phyloP scores from a whole-genome alignment of 2,329 filamentous ascomycete genomes.

The Aspergillus novoparasiticus region DNA sequence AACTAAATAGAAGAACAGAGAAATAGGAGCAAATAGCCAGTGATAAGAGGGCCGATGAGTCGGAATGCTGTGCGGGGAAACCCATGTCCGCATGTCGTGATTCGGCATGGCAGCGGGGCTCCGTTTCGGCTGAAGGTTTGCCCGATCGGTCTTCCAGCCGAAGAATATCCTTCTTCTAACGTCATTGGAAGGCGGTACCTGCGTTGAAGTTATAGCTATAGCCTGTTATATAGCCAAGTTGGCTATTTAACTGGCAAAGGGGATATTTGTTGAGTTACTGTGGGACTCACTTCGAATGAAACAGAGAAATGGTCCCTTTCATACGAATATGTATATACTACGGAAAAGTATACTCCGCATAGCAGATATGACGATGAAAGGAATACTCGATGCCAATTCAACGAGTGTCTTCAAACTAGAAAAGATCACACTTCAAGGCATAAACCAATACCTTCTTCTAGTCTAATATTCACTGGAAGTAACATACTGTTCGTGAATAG shows the following conservation, averaged over 20 bases:
- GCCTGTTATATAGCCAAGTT: background rate
- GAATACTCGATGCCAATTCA: background rate
- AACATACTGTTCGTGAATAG: background rate
- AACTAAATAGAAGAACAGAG: background rate
- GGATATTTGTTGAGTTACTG: background rate
- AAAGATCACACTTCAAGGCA: background rate
- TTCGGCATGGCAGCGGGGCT: slow-evolving; percentile 11
- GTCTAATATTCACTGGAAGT: background rate
- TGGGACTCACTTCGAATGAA: background rate
- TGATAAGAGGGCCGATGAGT: slow-evolving; percentile 7
- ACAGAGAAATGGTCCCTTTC: background rate
- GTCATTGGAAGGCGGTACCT: background rate
- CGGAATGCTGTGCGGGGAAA: slow-evolving; percentile 23
- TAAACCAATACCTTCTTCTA: background rate
- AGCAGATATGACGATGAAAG: too few species aligned
- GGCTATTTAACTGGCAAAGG: background rate
- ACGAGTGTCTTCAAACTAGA: background rate
- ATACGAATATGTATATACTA: background rate
- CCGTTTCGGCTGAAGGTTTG: slow-evolving; percentile 21
- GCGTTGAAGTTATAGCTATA: background rate
- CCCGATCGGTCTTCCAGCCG: slow-evolving; percentile 23
- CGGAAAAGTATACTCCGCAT: background rate
- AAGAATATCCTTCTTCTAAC: slow-evolving; percentile 1
- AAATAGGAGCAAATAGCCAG: background rate
- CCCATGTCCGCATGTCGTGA: slow-evolving; percentile 12